Percentiles rank a stretch among this genome's conserved stretches.
Evolutionary conservation across 1,284 basidiomycete genomes (phyloP).

Genomic region (Leccinum variabile): DNA sequence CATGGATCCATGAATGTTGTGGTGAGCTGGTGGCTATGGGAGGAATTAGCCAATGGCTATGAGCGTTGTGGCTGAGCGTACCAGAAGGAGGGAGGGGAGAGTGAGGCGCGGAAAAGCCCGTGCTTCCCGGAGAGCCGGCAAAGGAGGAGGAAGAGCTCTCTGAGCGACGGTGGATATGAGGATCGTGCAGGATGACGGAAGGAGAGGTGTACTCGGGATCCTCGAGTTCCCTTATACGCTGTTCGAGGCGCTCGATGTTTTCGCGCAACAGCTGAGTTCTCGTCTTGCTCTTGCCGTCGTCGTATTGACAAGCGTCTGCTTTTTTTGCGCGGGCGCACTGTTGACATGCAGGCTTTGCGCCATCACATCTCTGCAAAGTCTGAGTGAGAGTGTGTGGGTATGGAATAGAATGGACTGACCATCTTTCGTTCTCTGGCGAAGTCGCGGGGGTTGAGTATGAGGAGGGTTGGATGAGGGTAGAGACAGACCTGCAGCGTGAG

Average conservation of each 20-base stretch:
- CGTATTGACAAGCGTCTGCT: slow-evolving; percentile 57
- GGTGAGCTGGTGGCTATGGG: slow-evolving; percentile 29
- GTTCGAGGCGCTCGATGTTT: slow-evolving; percentile 55
- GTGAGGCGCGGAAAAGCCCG: slow-evolving; percentile 57
- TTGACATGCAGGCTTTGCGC: slow-evolving; percentile 57
- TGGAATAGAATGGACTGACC: slow-evolving; percentile 43
- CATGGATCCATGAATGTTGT: slow-evolving; percentile 35
- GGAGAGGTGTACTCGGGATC: slow-evolving; percentile 58
- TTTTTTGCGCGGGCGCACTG: slow-evolving; percentile 63
- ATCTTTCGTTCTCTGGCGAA: slow-evolving; percentile 70
- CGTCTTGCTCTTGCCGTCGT: slow-evolving; percentile 65
- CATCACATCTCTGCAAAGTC: slow-evolving; percentile 53
- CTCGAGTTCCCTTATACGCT: slow-evolving; percentile 57
- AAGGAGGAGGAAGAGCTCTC: slow-evolving; percentile 64
- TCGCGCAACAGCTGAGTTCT: slow-evolving; percentile 61
- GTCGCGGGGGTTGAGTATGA: slow-evolving; percentile 14
- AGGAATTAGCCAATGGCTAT: slow-evolving; percentile 7
- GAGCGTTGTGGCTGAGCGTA: slow-evolving; percentile 36
- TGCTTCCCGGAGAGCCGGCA: slow-evolving; percentile 55
- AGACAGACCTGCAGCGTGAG: neutral
- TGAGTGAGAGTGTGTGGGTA: slow-evolving; percentile 1
- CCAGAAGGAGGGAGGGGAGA: slow-evolving; percentile 60
- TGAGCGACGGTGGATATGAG: slow-evolving; percentile 51
- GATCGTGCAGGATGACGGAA: slow-evolving; percentile 52
- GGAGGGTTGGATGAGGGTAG: neutral